These are phyloP conservation scores for Schizophyllum amplum DNA, from an alignment of 1,284 basidiomycete genomes.

Conservation along the genomic window DNA sequence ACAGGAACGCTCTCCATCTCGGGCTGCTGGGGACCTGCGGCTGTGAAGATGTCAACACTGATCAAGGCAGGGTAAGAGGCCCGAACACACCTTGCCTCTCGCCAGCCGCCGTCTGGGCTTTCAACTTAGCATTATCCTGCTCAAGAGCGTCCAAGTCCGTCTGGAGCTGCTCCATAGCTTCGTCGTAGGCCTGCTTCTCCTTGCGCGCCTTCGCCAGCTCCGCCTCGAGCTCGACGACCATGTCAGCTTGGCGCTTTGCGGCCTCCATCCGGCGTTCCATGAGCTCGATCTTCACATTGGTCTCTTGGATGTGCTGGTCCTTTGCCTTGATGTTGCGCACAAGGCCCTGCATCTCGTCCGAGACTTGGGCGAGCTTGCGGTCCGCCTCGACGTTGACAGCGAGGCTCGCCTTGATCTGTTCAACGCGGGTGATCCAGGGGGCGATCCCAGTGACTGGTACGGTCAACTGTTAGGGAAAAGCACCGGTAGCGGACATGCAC, in stretches of 20 bases:
- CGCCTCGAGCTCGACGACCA: constrained; percentile 72
- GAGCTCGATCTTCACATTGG: constrained; percentile 86
- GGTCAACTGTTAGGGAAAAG: neutral
- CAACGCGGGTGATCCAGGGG: constrained; percentile 86
- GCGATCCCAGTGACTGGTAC: constrained; percentile 61
- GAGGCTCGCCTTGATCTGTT: constrained; percentile 77
- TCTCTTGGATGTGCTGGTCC: constrained; percentile 88
- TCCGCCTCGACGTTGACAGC: constrained; percentile 91
- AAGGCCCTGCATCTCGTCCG: constrained; percentile 85
- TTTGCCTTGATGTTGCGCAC: constrained; percentile 76
- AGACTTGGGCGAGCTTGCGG: constrained; percentile 74
- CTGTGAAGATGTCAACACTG: constrained; percentile 21
- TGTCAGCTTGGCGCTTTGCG: constrained; percentile 82
- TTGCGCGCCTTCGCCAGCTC: constrained; percentile 77
- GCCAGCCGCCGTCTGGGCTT: constrained; percentile 50
- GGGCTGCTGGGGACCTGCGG: constrained; percentile 38
- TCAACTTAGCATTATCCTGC: constrained; percentile 81
- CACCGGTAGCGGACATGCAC: constrained; percentile 21
- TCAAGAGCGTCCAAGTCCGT: constrained; percentile 82
- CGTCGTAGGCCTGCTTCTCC: constrained; percentile 85
- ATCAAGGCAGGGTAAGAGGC: neutral
- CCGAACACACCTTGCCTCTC: constrained; percentile 54
- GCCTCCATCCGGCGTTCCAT: constrained; percentile 90
- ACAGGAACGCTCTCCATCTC: constrained; percentile 59
- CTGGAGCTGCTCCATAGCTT: constrained; percentile 90